phyloP scores from a whole-genome alignment of 176 grass and related monocot genomes.

The Alloteropsis semialata region DNA sequence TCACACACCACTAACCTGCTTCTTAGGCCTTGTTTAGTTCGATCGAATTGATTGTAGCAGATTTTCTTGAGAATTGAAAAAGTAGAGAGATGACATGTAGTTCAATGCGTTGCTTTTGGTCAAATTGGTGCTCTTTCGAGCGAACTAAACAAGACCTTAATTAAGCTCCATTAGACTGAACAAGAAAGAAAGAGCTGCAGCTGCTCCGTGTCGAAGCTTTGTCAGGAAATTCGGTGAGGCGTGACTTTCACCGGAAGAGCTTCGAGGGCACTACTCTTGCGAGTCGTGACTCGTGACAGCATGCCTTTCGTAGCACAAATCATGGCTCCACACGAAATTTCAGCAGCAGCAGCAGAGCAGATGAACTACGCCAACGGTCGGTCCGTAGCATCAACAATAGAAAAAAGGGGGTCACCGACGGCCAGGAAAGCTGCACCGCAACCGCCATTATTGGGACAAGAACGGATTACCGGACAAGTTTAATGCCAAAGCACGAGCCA shows the following conservation, averaged over 20 bases:
- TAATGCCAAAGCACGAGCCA: constrained; percentile 27
- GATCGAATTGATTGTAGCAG: no score
- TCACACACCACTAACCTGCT: not conserved
- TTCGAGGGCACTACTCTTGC: not conserved
- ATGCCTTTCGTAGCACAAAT: not conserved
- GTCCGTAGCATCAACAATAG: not conserved
- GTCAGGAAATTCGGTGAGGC: not conserved
- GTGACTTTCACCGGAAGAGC: not conserved
- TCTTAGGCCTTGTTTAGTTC: no score
- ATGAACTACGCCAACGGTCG: not conserved
- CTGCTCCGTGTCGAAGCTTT: no score
- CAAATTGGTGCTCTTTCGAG: no score
- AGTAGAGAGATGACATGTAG: no score
- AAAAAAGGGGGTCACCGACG: constrained; percentile 49
- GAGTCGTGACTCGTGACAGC: not conserved
- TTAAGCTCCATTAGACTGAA: not conserved
- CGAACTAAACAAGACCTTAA: no score
- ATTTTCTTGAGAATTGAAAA: no score
- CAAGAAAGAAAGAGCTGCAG: not conserved
- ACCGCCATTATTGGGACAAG: constrained; percentile 45
- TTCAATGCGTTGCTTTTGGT: no score
- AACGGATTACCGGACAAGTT: constrained; percentile 45
- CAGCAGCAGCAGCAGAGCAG: no score
- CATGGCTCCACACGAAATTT: not conserved
- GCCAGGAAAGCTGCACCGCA: constrained; percentile 40